Percentiles rank a stretch among this genome's conserved stretches.
phyloP scores from a whole-genome alignment of 129 eudicot species.

The Logfia minima region DNA sequence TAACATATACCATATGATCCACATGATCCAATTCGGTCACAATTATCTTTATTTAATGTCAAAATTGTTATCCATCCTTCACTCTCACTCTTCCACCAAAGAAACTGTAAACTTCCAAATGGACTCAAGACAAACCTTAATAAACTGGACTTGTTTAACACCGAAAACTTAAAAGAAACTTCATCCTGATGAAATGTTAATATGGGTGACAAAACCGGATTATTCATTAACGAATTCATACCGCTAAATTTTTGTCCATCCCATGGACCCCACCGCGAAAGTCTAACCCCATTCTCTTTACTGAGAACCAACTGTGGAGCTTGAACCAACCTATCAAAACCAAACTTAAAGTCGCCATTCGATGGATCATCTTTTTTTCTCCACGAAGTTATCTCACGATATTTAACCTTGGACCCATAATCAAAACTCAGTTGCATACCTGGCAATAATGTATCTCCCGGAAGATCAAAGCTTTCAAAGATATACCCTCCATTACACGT shows the following conservation, averaged over 20 bases:
- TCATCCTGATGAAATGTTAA: slow-evolving; percentile 26
- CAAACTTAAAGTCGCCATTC: slow-evolving; percentile 39
- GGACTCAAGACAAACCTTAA: slow-evolving; percentile 43
- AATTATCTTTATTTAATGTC: slow-evolving; percentile 43
- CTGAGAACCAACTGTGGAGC: slow-evolving; percentile 44
- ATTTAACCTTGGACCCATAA: slow-evolving; percentile 24
- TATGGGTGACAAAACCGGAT: slow-evolving; percentile 27
- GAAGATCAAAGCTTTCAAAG: slow-evolving; percentile 44
- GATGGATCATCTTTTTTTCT: slow-evolving; percentile 44
- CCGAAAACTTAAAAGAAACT: slow-evolving; percentile 34
- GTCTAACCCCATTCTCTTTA: slow-evolving; percentile 25
- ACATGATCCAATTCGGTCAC: slow-evolving; percentile 54
- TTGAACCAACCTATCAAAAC: slow-evolving; percentile 35
- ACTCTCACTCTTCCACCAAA: slow-evolving; percentile 39
- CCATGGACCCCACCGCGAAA: slow-evolving; percentile 61
- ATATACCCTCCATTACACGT: slow-evolving; percentile 22
- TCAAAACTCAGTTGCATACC: slow-evolving; percentile 49
- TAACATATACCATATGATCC: slow-evolving; percentile 57
- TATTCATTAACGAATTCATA: slow-evolving; percentile 33
- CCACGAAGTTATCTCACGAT: slow-evolving; percentile 46
- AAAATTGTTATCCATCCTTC: slow-evolving; percentile 41
- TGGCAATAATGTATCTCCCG: slow-evolving; percentile 47
- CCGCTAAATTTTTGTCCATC: slow-evolving; percentile 50
- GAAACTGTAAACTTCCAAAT: slow-evolving; percentile 38
- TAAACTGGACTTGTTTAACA: slow-evolving; percentile 30